phyloP scores from a whole-genome alignment of 768 basidiomycete species.

The Podaxis sp. region DNA sequence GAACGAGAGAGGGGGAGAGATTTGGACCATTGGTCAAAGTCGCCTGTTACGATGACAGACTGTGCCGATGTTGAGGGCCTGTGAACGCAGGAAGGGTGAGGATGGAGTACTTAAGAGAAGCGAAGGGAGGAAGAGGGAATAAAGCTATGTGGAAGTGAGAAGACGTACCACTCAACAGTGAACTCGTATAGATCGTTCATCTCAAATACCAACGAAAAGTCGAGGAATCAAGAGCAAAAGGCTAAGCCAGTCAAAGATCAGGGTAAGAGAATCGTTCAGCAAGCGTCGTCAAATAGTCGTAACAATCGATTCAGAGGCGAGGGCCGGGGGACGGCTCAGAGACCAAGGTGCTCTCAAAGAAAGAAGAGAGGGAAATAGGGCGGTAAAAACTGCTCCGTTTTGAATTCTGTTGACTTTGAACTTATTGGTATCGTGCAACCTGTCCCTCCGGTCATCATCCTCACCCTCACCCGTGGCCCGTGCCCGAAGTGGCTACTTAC shows the following conservation, averaged over 20 bases:
- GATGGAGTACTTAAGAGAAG: neutral
- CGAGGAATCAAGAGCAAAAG: neutral
- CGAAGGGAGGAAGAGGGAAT: neutral
- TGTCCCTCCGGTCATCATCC: neutral
- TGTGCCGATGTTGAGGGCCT: conserved; percentile 61
- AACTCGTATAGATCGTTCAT: conserved; percentile 48
- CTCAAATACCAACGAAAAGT: conserved; percentile 10
- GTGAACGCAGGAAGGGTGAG: conserved; percentile 17
- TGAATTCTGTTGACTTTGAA: neutral
- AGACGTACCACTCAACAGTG: conserved; percentile 47
- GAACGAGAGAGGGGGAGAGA: conserved; percentile 15
- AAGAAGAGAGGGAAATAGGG: neutral
- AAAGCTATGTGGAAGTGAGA: neutral
- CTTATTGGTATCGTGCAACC: too few species aligned
- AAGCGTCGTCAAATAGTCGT: neutral
- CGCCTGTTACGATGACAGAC: conserved; percentile 69
- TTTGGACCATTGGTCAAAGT: conserved; percentile 56
- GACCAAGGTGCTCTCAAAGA: neutral
- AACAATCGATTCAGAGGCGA: neutral
- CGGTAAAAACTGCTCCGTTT: neutral
- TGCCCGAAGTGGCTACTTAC: neutral
- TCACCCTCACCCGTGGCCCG: too few species aligned
- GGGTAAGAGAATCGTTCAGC: neutral
- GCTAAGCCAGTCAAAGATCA: neutral
- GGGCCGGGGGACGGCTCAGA: neutral